Evolutionary conservation across 192 early-diverging fungal genomes (phyloP), one percentile per base, ranked within the genome.

Genomic region (Cetraspora pellucida): DNA sequence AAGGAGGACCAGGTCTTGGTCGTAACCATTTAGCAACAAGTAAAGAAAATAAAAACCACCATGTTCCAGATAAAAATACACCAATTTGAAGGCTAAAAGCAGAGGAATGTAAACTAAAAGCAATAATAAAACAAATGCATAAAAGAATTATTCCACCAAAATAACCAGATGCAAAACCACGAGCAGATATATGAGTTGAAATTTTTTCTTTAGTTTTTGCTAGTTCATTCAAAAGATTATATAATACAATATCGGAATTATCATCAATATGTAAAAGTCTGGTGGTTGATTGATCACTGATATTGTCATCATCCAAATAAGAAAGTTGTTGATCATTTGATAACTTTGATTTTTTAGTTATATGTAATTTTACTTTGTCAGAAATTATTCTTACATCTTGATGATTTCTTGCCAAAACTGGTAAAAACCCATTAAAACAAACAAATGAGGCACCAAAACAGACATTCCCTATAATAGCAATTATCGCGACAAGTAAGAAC

Each of bases 401-500:
- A 25, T 82, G 52, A 70, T 82, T 83, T 43, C 82, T 67, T 30
- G 82, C 81, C 54, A 85, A 70, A 4, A 87, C 77, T 14, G 86
- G 87, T 61, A 88, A 71, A 67, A 83, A 88, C 11, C 82, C 84
- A 43, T 88, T 85, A 70, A 85, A 86, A 57, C 84, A 88, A 10
- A 88, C 87, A 7, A 84, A 72, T 13, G 81, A 66, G 13, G 80
- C 82, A 0, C 87, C 87, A 79, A 85, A 88, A 43, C 77, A 79
- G 10, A 88, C 81, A 47, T 83, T 85, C 13, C 78, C 82, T 11
- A 84, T 75, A 28, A 85, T 81, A 75, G 80, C 79, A 21, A 88
- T 68, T 2, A 80, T 60, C 4, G 81, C 82, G 11, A 81, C 83
- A 45, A 85, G 65, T 59, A 79, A 76, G 2, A 79, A 65, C 10